Conservation (phyloP, 2,329 filamentous ascomycete genomes). For the Alternaria dauci region DNA sequence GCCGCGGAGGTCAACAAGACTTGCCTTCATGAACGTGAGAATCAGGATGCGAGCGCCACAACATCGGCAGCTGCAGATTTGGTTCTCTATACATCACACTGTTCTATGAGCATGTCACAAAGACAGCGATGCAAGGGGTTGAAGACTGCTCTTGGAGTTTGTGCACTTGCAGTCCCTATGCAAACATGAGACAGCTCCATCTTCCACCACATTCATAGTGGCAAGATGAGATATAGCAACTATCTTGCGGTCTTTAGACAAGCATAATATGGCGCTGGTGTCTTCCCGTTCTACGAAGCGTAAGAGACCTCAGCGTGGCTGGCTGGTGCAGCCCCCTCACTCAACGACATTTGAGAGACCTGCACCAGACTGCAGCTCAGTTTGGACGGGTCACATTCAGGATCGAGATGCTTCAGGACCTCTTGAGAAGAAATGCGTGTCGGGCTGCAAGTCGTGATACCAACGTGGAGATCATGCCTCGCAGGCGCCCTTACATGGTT, state of each 20-base stretch:
- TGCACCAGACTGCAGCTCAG: neutral
- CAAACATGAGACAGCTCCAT: neutral
- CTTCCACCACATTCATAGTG: neutral
- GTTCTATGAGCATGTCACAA: neutral
- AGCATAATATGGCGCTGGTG: neutral
- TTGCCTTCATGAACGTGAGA: conserved; percentile 3
- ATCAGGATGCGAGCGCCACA: neutral
- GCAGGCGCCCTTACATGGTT: neutral
- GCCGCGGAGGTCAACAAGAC: conserved; percentile 6
- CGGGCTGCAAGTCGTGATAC: neutral
- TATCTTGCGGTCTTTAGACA: neutral
- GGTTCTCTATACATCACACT: neutral
- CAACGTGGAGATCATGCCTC: neutral
- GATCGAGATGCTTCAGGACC: neutral
- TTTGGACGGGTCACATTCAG: neutral
- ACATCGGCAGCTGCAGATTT: neutral
- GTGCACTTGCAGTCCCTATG: neutral
- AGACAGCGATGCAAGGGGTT: neutral
- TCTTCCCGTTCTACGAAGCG: neutral
- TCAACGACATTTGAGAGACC: neutral
- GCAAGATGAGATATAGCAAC: neutral
- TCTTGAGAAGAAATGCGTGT: neutral
- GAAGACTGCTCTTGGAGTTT: neutral
- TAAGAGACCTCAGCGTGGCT: neutral
- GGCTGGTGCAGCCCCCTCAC: neutral